Conservation (phyloP, 495 filamentous ascomycete species). For the Lasiosphaeriaceae sp. region DNA sequence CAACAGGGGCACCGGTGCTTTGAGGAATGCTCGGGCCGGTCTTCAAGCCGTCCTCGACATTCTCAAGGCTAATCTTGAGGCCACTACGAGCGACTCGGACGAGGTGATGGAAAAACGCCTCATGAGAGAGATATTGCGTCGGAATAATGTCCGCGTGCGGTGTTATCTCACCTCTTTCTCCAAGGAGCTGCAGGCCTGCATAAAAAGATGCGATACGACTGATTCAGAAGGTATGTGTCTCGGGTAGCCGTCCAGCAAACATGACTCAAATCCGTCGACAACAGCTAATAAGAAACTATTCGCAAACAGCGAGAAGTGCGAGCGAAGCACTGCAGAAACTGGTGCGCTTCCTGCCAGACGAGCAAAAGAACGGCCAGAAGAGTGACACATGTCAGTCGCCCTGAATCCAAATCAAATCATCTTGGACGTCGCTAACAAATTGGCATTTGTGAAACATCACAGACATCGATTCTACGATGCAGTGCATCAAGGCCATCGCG, state of each 20-base stretch:
- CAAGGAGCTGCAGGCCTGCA: conserved; percentile 2
- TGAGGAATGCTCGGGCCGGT: conserved; percentile 4
- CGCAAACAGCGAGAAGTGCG: not conserved
- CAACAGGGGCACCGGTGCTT: not conserved
- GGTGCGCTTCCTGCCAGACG: not conserved
- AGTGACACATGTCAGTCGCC: not conserved
- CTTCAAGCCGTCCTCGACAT: conserved; percentile 6
- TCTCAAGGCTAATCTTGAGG: conserved; percentile 10
- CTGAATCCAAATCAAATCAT: not conserved
- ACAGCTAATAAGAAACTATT: not conserved
- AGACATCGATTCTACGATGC: conserved; percentile 6
- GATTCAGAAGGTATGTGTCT: not conserved
- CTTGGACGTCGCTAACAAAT: not conserved
- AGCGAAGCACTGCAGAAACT: conserved; percentile 1
- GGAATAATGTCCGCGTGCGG: conserved; percentile 10
- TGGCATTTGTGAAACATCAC: not conserved
- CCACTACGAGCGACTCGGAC: not conserved
- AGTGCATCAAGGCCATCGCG: conserved; percentile 6
- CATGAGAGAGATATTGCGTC: not conserved
- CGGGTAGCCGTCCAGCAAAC: not conserved
- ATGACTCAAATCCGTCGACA: not conserved
- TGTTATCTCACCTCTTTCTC: conserved; percentile 3
- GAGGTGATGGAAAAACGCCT: conserved; percentile 1
- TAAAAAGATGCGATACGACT: not conserved
- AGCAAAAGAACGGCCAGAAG: not conserved